phyloP scores from a whole-genome alignment of 176 grass and related monocot species.

The Phoenix roebelenii region DNA sequence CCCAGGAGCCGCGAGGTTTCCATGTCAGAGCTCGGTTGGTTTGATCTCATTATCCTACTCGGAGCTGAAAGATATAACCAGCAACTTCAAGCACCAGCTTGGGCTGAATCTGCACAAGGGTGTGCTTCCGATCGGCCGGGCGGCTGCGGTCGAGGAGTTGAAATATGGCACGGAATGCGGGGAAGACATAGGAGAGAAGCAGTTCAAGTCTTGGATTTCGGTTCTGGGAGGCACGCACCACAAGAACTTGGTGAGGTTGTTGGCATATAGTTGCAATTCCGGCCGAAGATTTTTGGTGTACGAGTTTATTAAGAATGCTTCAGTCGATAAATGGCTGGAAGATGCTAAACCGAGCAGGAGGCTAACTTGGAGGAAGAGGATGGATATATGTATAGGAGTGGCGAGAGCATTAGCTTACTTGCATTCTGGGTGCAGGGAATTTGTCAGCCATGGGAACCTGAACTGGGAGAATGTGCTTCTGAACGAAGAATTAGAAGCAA shows the following conservation, averaged over 20 bases:
- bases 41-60: constrained; percentile 4
- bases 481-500: constrained; percentile 1
- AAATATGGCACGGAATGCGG: background rate
- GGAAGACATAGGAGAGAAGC: background rate
- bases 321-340: constrained; percentile 1
- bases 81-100: constrained; percentile 5
- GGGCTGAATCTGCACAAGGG: background rate
- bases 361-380: background rate
- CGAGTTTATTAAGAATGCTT: constrained; percentile 1
- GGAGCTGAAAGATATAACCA: constrained; percentile 1
- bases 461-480: constrained; percentile 8
- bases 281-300: background rate
- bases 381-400: background rate
- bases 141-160: background rate
- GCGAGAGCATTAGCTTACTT: background rate
- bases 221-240: background rate
- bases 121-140: background rate
- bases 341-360: background rate
- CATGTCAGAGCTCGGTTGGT: constrained; percentile 1
- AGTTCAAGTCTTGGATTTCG: constrained; percentile 1
- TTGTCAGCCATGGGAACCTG: background rate
- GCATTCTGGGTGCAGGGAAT: background rate
- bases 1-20: background rate
- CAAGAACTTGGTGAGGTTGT: constrained; percentile 1
- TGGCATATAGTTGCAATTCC: background rate